Evolutionary conservation across 148 eudicot genomes (phyloP), one percentile per base, ranked within the genome.

Genomic region (Gaultheria prostrata): DNA sequence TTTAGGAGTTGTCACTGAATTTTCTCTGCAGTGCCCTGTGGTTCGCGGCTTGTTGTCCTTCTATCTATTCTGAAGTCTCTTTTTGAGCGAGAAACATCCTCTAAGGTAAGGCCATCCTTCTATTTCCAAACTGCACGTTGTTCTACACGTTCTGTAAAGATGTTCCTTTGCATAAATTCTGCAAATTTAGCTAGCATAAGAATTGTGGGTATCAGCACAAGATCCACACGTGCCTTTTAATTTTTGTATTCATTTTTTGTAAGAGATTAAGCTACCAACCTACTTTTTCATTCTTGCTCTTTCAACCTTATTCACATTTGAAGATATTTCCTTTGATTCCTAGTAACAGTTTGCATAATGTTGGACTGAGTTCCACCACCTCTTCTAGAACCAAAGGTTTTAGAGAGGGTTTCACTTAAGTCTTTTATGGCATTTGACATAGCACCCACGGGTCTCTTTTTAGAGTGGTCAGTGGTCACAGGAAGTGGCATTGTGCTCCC

Each of bases 21-120:
- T 82, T 85, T 78, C 33, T 83, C 21, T 61, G 45, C 92, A 97
- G 99, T 97, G 80, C 93, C 99, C n/a, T 97, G 99, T 89, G 98
- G 99, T 88, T 88, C 95, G 85, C 93, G 99, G 78, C 93, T 97
- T 87, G 90, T 85, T 12, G 96, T 92, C 82, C 93, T 97, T 77
- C 91, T 97, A 78, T 93, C 99, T 63, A 78, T 94, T 87, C 89
- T 97, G 82, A 97, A 94, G 89, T 83, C 92, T 88, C 98, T 97
- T 79, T 92, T 93, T 80, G 92, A 92, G 45, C 89, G 88, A 80
- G 94, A 92, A 78, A 78, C 89, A 75, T 87, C 94, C 56, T 92
- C 94, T 86, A 97, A 97, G 99, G 99, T 93, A 77, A 81, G 83
- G 7, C 39, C 82, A 82, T 63, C 76, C 69, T 79, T 78, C 21